These are phyloP conservation scores for Juncus effusus DNA, from an alignment of 176 grass and related monocot genomes.

Conservation along the genomic window DNA sequence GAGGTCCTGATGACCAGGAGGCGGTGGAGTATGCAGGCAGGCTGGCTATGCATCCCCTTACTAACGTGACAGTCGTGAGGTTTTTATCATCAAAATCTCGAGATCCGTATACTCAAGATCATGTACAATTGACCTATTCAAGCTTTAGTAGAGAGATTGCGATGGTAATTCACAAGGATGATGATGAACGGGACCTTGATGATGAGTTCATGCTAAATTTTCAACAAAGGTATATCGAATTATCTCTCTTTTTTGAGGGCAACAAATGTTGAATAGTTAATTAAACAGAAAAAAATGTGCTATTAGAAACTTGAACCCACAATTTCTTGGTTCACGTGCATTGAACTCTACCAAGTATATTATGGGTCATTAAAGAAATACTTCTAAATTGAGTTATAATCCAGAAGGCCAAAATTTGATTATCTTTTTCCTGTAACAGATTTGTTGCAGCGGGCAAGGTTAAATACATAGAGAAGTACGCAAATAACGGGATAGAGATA, in stretches of 20 bases:
- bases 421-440: background rate
- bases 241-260: too few species aligned
- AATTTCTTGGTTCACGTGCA: too few species aligned
- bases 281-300: too few species aligned
- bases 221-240: conserved; percentile 14
- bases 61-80: conserved; percentile 39
- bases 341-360: too few species aligned
- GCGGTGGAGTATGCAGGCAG: conserved; percentile 41
- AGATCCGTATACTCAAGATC: background rate
- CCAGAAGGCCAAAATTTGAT: too few species aligned
- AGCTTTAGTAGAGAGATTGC: conserved; percentile 30
- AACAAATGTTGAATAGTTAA: too few species aligned
- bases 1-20: conserved; percentile 60
- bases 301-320: too few species aligned
- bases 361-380: too few species aligned
- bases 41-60: conserved; percentile 27
- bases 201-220: conserved; percentile 52
- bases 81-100: conserved; percentile 19
- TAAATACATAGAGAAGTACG: conserved; percentile 38
- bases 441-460: conserved; percentile 36
- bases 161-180: conserved; percentile 1
- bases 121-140: background rate
- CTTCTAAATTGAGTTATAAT: too few species aligned
- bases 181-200: conserved; percentile 32
- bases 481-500: conserved; percentile 48